Evolutionary conservation across 805 yeast genomes (phyloP), one percentile per base, ranked within the genome.

Genomic region (Clavispora fructus): DNA sequence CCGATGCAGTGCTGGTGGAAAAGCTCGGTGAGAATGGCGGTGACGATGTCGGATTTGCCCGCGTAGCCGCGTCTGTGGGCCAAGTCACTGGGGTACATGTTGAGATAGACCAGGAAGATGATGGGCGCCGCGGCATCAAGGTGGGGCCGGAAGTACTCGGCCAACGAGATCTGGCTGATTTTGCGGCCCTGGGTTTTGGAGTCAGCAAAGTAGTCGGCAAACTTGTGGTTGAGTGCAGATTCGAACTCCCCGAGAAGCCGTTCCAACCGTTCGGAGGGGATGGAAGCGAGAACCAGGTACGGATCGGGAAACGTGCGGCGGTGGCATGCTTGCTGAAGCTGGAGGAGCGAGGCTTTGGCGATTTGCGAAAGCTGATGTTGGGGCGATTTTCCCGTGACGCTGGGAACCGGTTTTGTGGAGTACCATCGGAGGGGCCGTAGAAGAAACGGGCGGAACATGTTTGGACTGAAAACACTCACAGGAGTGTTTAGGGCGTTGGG

Each of bases 1-100:
- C 53, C 54, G n/a, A 54, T 40, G 46, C 51, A 56, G 28, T 54
- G 55, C 42, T 60, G 61, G 48, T 58, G 58, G n/a, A 64, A 51
- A 6, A 69, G 44, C 37, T 55, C 55, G 23, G 54, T 49, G 7
- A 67, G 47, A 6, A 67, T 50, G n/a, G 39, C 39, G 7, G 54
- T 45, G 4, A 64, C 25, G 7, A 65, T 45, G 13, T 65, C 63
- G 3, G 39, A 9, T 23, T 57, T 57, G 27, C 27, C 13, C 12
- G 32, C 5, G 46, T 25, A 31, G 14, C 32, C 39, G 9, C 23
- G 29, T 7, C 6, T n/a, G n/a, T 25, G 27, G 19, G 38, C 44
- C 41, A 47, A 30, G 12, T 35, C 32, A 17, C 19, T 19, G 9
- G 51, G 51, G 23, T 39, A 47, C 35, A 25, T 17, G 23, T 40